These are phyloP conservation scores for Skeletonema grethae DNA, from an alignment of 108 stramenopile genomes.

Conservation along the genomic window DNA sequence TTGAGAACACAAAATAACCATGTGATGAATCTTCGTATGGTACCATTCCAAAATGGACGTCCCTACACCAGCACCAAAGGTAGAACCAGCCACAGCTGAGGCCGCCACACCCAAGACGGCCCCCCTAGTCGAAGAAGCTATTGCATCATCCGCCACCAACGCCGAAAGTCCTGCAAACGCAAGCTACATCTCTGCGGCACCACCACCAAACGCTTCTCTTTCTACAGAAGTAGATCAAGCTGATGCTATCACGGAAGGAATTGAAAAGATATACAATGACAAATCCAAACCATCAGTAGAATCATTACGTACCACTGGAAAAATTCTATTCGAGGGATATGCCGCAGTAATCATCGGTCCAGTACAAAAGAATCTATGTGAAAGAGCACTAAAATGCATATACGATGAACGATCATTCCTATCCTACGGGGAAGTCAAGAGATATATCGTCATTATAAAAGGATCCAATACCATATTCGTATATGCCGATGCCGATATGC, in stretches of 20 bases:
- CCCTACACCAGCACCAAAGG: too few relatives aligned
- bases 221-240: neutral
- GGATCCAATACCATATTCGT: slow-evolving; percentile 52
- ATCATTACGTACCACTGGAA: slow-evolving; percentile 31
- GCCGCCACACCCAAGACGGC: slow-evolving; percentile 1
- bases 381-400: slow-evolving; percentile 36
- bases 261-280: neutral
- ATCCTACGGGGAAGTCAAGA: slow-evolving; percentile 62
- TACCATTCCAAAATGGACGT: too few relatives aligned
- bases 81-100: slow-evolving; percentile 4
- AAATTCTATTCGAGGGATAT: slow-evolving; percentile 53
- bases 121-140: neutral
- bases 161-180: neutral
- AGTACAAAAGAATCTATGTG: slow-evolving; percentile 46
- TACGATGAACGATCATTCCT: slow-evolving; percentile 68
- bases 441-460: slow-evolving; percentile 54
- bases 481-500: slow-evolving; percentile 54
- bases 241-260: neutral
- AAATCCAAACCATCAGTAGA: slow-evolving; percentile 18
- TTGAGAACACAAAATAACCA: neutral
- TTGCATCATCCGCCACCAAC: neutral
- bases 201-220: neutral
- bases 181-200: neutral
- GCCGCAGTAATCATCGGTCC: slow-evolving; percentile 59
- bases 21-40: too few relatives aligned